Percentiles rank a stretch among this genome's conserved stretches.
phyloP scores from a whole-genome alignment of 495 filamentous ascomycete species.

The Neurospora sp. region DNA sequence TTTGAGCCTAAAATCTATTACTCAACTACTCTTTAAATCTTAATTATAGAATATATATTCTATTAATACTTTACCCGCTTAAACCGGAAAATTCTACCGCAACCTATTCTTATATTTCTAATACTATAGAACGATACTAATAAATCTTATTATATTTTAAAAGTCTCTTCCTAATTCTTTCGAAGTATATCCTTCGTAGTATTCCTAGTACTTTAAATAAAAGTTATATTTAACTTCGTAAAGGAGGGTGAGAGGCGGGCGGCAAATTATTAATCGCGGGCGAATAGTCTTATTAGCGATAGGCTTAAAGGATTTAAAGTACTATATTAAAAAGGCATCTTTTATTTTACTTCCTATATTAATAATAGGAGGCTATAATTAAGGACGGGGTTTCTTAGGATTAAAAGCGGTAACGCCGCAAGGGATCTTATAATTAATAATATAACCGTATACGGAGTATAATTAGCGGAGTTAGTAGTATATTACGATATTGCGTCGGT shows the following conservation, averaged over 20 bases:
- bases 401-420: fast-evolving
- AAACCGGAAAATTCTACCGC: not conserved
- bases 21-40: not conserved
- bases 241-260: not conserved
- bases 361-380: not conserved
- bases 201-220: not conserved
- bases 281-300: too few species aligned
- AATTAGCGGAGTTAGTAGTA: not conserved
- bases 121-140: not conserved
- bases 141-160: not conserved
- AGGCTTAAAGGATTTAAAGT: not conserved
- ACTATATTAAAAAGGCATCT: not conserved
- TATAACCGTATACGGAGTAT: not conserved
- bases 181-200: not conserved
- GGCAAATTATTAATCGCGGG: not conserved
- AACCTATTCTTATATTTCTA: not conserved
- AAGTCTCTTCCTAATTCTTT: too few species aligned
- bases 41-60: not conserved
- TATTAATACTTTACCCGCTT: not conserved
- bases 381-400: fast-evolving
- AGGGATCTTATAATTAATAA: not conserved
- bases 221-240: not conserved
- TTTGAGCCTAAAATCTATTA: too few species aligned
- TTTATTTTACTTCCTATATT: not conserved
- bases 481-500: too few species aligned